phyloP scores from a whole-genome alignment of 1,284 basidiomycete genomes.

The Rhodotorula sp. region DNA sequence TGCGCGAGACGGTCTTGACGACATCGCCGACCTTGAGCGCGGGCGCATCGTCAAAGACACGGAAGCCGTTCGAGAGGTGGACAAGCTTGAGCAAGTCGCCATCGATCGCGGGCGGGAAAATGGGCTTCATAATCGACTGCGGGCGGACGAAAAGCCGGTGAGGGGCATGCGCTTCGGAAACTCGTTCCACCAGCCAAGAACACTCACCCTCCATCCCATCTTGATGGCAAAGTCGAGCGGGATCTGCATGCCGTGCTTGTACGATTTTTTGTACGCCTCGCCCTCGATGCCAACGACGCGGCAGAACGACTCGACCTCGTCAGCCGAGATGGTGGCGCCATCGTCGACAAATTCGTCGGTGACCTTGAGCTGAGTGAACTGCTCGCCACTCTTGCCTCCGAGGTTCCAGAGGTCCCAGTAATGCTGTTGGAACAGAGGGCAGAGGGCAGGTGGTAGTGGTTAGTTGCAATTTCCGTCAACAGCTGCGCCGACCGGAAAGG shows the following conservation, averaged over 20 bases:
- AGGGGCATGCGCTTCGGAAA: background rate
- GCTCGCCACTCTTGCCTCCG: conserved; percentile 51
- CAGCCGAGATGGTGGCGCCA: conserved; percentile 71
- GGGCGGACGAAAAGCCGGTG: conserved; percentile 6
- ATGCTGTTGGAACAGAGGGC: conserved; percentile 38
- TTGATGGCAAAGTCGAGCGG: conserved; percentile 99
- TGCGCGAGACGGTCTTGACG: conserved; percentile 83
- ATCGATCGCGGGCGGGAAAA: conserved; percentile 87
- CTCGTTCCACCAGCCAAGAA: conserved; percentile 14
- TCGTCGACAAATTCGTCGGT: conserved; percentile 77
- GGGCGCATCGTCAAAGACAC: conserved; percentile 71
- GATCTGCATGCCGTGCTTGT: conserved; percentile 56
- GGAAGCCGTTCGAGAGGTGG: conserved; percentile 95
- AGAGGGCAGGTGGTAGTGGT: background rate
- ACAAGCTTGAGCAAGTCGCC: conserved; percentile 94
- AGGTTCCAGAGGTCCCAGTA: conserved; percentile 96
- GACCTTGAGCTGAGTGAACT: conserved; percentile 58
- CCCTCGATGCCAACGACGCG: conserved; percentile 88
- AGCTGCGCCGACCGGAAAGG: too few relatives aligned
- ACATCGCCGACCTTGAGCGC: conserved; percentile 81
- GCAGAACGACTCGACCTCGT: conserved; percentile 83
- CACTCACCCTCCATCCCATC: conserved; percentile 85
- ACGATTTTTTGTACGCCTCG: conserved; percentile 81
- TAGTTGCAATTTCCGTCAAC: background rate
- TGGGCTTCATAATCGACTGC: conserved; percentile 92